Conservation (phyloP, 2,329 filamentous ascomycete species). For the Fusarium protoensiforme region DNA sequence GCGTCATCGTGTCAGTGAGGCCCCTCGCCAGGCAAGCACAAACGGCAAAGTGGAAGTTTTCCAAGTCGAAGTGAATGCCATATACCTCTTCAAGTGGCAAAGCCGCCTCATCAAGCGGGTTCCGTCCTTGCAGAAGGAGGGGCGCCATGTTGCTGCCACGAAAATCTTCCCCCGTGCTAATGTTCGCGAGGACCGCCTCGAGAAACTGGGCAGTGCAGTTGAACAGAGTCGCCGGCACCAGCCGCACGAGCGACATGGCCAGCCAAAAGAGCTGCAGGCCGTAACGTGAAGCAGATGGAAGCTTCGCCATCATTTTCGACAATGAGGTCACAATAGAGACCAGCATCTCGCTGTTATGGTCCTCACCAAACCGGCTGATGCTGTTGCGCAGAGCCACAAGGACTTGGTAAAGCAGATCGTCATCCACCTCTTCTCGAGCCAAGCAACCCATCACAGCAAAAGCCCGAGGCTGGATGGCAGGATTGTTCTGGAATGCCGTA, state of each 20-base stretch:
- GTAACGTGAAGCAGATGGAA: slow-evolving; percentile 74
- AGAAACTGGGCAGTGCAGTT: slow-evolving; percentile 74
- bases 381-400: slow-evolving; percentile 74
- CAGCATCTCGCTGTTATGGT: slow-evolving; percentile 74
- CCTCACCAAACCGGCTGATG: slow-evolving; percentile 72
- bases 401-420: slow-evolving; percentile 77
- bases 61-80: slow-evolving; percentile 71
- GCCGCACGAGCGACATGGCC: slow-evolving; percentile 72
- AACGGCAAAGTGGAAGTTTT: slow-evolving; percentile 75
- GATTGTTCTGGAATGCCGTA: slow-evolving; percentile 79
- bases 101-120: slow-evolving; percentile 70
- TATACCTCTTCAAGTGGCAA: slow-evolving; percentile 72
- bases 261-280: slow-evolving; percentile 78
- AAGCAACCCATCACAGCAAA: slow-evolving; percentile 79
- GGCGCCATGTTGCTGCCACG: slow-evolving; percentile 68
- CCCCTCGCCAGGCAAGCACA: slow-evolving; percentile 73
- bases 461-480: slow-evolving; percentile 75
- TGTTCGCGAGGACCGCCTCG: slow-evolving; percentile 72
- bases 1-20: slow-evolving; percentile 71
- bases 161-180: slow-evolving; percentile 69
- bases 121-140: slow-evolving; percentile 69
- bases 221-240: slow-evolving; percentile 71
- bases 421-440: slow-evolving; percentile 77
- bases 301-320: slow-evolving; percentile 77
- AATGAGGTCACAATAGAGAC: slow-evolving; percentile 74